Percentiles rank a stretch among this genome's conserved stretches.
phyloP scores from a whole-genome alignment of 192 early-diverging fungal genomes.

The Entomortierella parvispora region DNA sequence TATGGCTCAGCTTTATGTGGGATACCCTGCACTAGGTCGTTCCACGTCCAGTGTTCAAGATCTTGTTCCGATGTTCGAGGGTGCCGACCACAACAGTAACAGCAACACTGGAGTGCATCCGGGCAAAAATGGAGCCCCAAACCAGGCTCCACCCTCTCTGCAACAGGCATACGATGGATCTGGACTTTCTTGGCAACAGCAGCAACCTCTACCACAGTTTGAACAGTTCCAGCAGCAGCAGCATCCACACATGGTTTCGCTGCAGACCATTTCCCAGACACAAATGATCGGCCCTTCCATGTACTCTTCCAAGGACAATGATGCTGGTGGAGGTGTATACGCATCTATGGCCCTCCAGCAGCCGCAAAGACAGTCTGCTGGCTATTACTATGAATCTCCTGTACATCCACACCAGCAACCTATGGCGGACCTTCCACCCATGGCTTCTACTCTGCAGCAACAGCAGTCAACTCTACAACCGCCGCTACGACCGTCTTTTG shows the following conservation, averaged over 20 bases:
- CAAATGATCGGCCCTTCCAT: no score
- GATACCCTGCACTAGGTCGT: constrained; percentile 28
- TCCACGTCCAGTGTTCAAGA: no score
- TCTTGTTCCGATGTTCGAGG: no score
- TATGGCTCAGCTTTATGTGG: constrained; percentile 10
- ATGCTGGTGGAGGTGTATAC: background rate
- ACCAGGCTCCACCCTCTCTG: no score
- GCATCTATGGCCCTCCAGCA: background rate
- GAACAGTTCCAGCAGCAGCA: background rate
- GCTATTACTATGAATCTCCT: background rate
- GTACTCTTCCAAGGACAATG: no score
- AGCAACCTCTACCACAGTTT: constrained; percentile 13
- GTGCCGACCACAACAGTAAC: no score
- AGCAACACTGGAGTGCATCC: no score
- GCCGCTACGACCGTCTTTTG: background rate
- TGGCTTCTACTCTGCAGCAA: no score
- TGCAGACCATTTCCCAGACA: background rate
- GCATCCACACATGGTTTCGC: background rate
- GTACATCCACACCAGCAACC: background rate
- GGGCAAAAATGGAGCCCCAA: no score
- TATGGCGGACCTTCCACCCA: no score
- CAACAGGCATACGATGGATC: constrained; percentile 5
- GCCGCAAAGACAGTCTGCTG: background rate
- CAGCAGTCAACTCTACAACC: constrained; percentile 7
- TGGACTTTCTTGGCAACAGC: constrained; percentile 18